Percentiles rank a stretch among this genome's conserved stretches.
Conservation (phyloP, 2,329 filamentous ascomycete genomes). For the Ophiostoma sp. region DNA sequence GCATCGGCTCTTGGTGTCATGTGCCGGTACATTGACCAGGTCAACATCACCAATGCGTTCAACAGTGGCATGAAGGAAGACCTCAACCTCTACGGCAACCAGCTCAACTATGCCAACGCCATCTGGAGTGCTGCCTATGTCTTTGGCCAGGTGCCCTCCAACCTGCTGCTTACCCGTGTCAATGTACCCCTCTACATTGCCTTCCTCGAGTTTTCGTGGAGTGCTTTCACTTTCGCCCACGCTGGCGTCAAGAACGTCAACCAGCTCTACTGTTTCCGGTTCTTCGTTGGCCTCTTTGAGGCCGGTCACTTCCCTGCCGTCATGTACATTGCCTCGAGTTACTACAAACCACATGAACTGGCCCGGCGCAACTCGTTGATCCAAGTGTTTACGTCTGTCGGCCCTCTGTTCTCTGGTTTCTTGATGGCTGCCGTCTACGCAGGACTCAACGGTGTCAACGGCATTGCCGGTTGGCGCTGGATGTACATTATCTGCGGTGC, state of each 20-base stretch:
- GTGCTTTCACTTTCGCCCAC: conserved; percentile 35
- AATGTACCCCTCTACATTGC: conserved; percentile 45
- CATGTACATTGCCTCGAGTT: conserved; percentile 37
- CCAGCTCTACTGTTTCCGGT: conserved; percentile 35
- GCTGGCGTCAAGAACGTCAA: conserved; percentile 32
- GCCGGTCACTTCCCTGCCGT: conserved; percentile 37
- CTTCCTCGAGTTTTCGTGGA: conserved; percentile 46
- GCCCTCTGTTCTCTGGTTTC: conserved; percentile 35
- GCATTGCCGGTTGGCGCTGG: conserved; percentile 34
- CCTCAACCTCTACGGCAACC: conserved; percentile 36
- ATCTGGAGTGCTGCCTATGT: conserved; percentile 40
- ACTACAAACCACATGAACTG: conserved; percentile 37
- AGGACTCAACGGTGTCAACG: conserved; percentile 34
- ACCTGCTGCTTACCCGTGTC: conserved; percentile 43
- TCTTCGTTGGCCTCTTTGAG: conserved; percentile 37
- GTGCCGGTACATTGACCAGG: conserved; percentile 35
- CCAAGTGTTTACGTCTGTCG: conserved; percentile 34
- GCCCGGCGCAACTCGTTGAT: conserved; percentile 36
- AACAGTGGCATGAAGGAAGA: conserved; percentile 39
- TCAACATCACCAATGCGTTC: conserved; percentile 36
- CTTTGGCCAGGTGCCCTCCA: conserved; percentile 44
- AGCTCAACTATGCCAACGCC: conserved; percentile 46
- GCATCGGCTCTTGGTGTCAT: conserved; percentile 34
- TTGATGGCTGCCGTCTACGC: conserved; percentile 34
- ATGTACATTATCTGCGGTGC: conserved; percentile 36